Percentiles rank a stretch among this genome's conserved stretches.
phyloP scores from a whole-genome alignment of 2,329 filamentous ascomycete genomes.

The Pseudocercospora fuligena region DNA sequence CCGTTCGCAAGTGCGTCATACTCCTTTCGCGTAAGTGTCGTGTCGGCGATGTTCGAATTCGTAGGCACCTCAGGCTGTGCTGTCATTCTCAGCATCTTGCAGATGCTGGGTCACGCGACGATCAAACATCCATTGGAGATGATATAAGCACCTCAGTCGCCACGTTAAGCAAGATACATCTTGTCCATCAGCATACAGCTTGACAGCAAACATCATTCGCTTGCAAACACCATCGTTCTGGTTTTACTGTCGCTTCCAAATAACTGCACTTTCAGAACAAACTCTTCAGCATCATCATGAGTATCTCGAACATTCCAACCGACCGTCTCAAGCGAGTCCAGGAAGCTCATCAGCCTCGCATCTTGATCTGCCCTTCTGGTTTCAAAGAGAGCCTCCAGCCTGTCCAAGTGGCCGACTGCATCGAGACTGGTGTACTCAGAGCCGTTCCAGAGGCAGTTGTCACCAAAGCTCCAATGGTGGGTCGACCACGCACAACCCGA shows the following conservation, averaged over 20 bases:
- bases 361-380: constrained; percentile 59
- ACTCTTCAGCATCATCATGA: constrained; percentile 15
- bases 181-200: background rate
- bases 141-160: background rate
- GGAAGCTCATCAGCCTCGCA: constrained; percentile 38
- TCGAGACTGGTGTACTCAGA: constrained; percentile 54
- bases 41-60: constrained; percentile 7
- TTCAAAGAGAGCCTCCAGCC: constrained; percentile 61
- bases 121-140: background rate
- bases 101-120: background rate
- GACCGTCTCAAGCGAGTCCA: constrained; percentile 21
- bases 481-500: background rate
- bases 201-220: constrained; percentile 13
- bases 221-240: constrained; percentile 6
- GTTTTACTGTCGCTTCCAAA: constrained; percentile 18
- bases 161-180: background rate
- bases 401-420: constrained; percentile 56
- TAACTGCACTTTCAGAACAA: background rate
- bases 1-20: constrained; percentile 10
- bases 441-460: constrained; percentile 51
- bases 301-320: constrained; percentile 17
- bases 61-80: background rate
- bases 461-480: constrained; percentile 54
- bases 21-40: background rate
- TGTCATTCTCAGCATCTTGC: background rate